Evolutionary conservation across 108 stramenopile genomes (phyloP).

Genomic region (Cyclotella cryptica): DNA sequence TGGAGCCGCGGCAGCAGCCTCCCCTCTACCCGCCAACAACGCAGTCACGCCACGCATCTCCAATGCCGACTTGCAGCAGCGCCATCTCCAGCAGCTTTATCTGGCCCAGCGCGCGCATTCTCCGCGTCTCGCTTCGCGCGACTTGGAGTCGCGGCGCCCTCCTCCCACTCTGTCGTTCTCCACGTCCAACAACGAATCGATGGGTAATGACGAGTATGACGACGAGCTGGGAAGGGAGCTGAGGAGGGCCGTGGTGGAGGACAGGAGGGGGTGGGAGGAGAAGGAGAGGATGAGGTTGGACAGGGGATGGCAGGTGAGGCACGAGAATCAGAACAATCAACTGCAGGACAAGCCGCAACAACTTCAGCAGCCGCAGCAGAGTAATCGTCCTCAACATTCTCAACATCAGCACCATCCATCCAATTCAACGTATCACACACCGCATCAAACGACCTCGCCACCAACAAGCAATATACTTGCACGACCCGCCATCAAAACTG

Average conservation of each 20-base stretch:
- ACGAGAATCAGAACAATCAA: not conserved
- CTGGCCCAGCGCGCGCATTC: not conserved
- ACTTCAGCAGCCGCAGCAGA: not conserved
- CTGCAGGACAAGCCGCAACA: not conserved
- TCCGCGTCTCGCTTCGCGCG: not conserved
- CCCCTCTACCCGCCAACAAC: too few relatives aligned
- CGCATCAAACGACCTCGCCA: too few relatives aligned
- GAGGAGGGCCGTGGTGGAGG: constrained; percentile 2
- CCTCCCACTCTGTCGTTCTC: too few relatives aligned
- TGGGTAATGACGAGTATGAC: not conserved
- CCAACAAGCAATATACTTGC: too few relatives aligned
- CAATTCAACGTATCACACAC: too few relatives aligned
- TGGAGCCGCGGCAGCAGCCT: not conserved
- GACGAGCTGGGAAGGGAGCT: constrained; percentile 8
- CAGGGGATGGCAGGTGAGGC: not conserved
- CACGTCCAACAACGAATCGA: not conserved
- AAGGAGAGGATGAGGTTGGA: not conserved
- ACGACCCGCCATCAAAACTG: not conserved
- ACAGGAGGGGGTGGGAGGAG: constrained; percentile 1
- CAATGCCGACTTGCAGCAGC: constrained; percentile 5
- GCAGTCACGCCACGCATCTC: not conserved
- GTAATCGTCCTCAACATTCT: not conserved
- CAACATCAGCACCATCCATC: not conserved
- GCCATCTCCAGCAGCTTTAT: constrained; percentile 1
- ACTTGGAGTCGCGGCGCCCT: not conserved